phyloP scores from a whole-genome alignment of 768 basidiomycete genomes.

The Agaricus blazei region DNA sequence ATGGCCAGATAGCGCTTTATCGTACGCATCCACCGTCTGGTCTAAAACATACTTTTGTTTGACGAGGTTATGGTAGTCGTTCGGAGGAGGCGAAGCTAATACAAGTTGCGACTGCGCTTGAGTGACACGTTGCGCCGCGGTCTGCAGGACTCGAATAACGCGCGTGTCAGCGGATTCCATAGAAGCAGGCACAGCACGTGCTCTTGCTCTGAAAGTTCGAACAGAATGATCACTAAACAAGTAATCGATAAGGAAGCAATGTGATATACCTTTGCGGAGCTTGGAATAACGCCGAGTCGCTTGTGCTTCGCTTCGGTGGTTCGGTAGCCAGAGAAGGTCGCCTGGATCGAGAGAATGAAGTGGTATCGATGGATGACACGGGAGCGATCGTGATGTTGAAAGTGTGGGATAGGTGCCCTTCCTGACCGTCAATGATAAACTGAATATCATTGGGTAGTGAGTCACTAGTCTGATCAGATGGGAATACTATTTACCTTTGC shows the following conservation, averaged over 20 bases:
- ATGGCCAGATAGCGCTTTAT: conserved; percentile 59
- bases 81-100: conserved; percentile 35
- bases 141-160: conserved; percentile 73
- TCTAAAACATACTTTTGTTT: conserved; percentile 79
- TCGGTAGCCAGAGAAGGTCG: conserved; percentile 38
- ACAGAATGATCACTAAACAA: background rate
- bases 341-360: conserved; percentile 35
- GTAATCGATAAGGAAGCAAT: background rate
- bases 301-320: conserved; percentile 39
- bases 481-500: conserved; percentile 55
- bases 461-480: background rate
- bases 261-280: conserved; percentile 31
- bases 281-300: conserved; percentile 43
- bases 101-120: conserved; percentile 66
- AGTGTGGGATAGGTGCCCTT: conserved; percentile 60
- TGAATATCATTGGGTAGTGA: conserved; percentile 20
- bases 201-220: conserved; percentile 5
- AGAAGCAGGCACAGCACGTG: conserved; percentile 8
- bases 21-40: conserved; percentile 68
- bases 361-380: conserved; percentile 37
- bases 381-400: conserved; percentile 75
- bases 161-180: conserved; percentile 51
- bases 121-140: conserved; percentile 72
- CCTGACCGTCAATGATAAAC: conserved; percentile 72
- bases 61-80: conserved; percentile 56